Conservation (phyloP, 2,329 filamentous ascomycete species). For the Penicillium sp. region DNA sequence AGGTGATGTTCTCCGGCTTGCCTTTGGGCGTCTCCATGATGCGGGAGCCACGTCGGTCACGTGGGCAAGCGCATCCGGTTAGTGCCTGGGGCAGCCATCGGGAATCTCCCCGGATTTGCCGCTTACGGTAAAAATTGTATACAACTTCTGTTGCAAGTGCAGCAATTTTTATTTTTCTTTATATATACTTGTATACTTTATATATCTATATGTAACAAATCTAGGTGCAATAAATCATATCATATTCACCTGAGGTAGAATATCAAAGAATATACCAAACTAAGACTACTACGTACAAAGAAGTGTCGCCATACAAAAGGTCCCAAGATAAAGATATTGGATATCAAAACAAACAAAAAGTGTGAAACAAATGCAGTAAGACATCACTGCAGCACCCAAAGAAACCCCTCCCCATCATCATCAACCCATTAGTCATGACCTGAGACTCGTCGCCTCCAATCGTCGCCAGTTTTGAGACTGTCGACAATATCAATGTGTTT, state of each 20-base stretch:
- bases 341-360: constrained; percentile 21
- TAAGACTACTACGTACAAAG: constrained; percentile 7
- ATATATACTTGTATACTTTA: background rate
- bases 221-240: background rate
- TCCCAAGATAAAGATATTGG: constrained; percentile 16
- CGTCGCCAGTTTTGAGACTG: constrained; percentile 73
- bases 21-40: constrained; percentile 6
- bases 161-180: too few species aligned
- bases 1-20: constrained; percentile 14
- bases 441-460: constrained; percentile 77
- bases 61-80: constrained; percentile 8
- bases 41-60: constrained; percentile 15
- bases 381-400: constrained; percentile 22
- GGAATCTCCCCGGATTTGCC: constrained; percentile 5
- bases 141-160: too few species aligned
- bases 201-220: background rate
- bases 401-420: constrained; percentile 11
- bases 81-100: constrained; percentile 7
- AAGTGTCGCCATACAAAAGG: background rate
- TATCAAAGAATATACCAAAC: background rate
- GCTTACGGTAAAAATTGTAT: background rate
- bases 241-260: background rate
- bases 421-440: constrained; percentile 49
- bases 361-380: constrained; percentile 12
- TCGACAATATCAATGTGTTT: constrained; percentile 88